Conservation (phyloP, 495 filamentous ascomycete genomes). For the Copromyces sp. region DNA sequence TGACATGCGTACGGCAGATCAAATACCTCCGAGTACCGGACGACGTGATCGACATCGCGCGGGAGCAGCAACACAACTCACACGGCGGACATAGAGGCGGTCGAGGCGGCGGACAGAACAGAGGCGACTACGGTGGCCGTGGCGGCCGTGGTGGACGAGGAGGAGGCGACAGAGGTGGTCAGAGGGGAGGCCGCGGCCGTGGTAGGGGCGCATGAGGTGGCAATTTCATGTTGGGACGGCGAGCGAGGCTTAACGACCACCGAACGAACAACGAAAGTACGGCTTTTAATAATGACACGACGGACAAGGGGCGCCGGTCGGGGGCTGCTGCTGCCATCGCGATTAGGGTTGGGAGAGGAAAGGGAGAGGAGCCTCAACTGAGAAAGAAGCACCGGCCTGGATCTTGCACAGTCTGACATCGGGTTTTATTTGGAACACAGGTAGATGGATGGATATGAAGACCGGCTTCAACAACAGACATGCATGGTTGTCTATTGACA, state of each 20-base stretch:
- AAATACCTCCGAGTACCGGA: slow-evolving; percentile 96
- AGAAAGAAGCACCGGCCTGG: too few species aligned
- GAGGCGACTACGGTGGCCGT: slow-evolving; percentile 54
- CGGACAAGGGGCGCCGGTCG: neutral
- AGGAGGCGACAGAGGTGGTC: slow-evolving; percentile 24
- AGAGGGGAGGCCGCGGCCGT: slow-evolving; percentile 42
- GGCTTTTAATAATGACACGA: neutral
- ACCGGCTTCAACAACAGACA: neutral
- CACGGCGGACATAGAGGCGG: slow-evolving; percentile 48
- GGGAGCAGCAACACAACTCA: slow-evolving; percentile 76
- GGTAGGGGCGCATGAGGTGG: slow-evolving; percentile 19
- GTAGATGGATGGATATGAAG: neutral
- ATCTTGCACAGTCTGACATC: too few species aligned
- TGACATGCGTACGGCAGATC: too few species aligned
- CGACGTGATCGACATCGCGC: slow-evolving; percentile 87
- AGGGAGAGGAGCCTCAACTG: neutral
- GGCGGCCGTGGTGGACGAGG: slow-evolving; percentile 44
- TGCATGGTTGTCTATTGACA: neutral
- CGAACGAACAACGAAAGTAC: neutral
- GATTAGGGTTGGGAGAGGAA: neutral
- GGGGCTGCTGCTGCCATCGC: neutral
- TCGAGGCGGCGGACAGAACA: slow-evolving; percentile 53
- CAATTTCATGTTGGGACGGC: neutral
- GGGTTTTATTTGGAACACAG: too few species aligned
- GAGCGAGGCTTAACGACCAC: neutral